Conservation (phyloP, 2,329 filamentous ascomycete genomes). For the Aspergillus unguis region DNA sequence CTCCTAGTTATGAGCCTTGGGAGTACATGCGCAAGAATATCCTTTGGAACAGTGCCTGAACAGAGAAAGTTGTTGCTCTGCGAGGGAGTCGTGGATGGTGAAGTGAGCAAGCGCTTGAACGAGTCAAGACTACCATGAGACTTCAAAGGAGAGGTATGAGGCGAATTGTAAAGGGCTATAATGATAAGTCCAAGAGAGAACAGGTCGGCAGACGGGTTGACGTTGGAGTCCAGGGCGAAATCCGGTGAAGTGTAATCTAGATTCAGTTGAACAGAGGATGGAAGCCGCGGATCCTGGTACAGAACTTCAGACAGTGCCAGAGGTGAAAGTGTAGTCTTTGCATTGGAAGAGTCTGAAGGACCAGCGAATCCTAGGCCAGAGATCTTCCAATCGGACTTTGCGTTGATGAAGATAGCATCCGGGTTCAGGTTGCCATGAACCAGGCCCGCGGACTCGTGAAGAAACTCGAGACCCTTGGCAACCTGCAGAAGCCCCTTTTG, state of each 20-base stretch:
- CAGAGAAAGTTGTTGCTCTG: slow-evolving; percentile 80
- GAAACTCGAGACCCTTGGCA: slow-evolving; percentile 88
- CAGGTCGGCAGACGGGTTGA: slow-evolving; percentile 82
- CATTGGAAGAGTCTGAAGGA: slow-evolving; percentile 70
- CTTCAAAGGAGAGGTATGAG: slow-evolving; percentile 82
- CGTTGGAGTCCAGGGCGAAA: slow-evolving; percentile 85
- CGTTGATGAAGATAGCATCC: slow-evolving; percentile 88
- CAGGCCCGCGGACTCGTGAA: slow-evolving; percentile 90
- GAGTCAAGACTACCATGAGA: slow-evolving; percentile 74
- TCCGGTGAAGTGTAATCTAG: slow-evolving; percentile 94
- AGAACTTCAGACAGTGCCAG: slow-evolving; percentile 80
- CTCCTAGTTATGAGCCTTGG: slow-evolving; percentile 82
- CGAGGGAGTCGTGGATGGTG: slow-evolving; percentile 74
- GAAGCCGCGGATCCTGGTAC: slow-evolving; percentile 80
- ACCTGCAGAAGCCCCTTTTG: slow-evolving; percentile 94
- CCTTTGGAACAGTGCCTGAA: slow-evolving; percentile 72
- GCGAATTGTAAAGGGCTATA: slow-evolving; percentile 89
- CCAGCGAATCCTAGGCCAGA: slow-evolving; percentile 89
- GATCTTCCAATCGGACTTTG: slow-evolving; percentile 98
- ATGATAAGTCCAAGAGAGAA: slow-evolving; percentile 90
- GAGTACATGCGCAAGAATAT: slow-evolving; percentile 71
- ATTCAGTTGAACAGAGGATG: slow-evolving; percentile 78
- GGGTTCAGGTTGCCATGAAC: slow-evolving; percentile 94
- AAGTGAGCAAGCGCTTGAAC: slow-evolving; percentile 80
- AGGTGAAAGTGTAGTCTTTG: slow-evolving; percentile 71